Conservation (phyloP, 768 basidiomycete species). For the Pulveroboletus sp. region DNA sequence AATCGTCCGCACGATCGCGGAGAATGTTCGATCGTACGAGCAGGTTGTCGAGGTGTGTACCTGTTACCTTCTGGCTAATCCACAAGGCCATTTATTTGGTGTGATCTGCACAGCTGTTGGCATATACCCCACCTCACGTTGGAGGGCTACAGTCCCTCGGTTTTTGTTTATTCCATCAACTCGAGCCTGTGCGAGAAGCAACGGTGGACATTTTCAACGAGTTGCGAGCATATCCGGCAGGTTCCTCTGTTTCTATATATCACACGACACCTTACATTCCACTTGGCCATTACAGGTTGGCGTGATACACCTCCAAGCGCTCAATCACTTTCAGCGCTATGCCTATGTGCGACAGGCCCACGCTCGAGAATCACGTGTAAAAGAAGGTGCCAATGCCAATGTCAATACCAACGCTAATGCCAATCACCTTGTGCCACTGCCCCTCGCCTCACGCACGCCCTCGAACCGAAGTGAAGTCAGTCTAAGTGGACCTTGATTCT, state of each 20-base stretch:
- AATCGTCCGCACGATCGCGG: slow-evolving; percentile 73
- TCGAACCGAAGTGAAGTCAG: slow-evolving; percentile 48
- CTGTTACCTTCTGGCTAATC: neutral
- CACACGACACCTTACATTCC: neutral
- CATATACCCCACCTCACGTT: slow-evolving; percentile 67
- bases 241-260: slow-evolving; percentile 20
- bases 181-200: slow-evolving; percentile 68
- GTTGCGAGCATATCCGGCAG: slow-evolving; percentile 71
- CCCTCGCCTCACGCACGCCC: slow-evolving; percentile 36
- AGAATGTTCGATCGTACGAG: slow-evolving; percentile 76
- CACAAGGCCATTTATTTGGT: neutral
- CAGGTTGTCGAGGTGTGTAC: slow-evolving; percentile 79
- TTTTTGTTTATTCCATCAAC: slow-evolving; percentile 90
- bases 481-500: slow-evolving; percentile 33
- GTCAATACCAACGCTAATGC: neutral
- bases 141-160: slow-evolving; percentile 85
- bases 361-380: slow-evolving; percentile 48
- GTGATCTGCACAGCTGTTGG: slow-evolving; percentile 61
- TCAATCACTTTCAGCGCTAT: slow-evolving; percentile 89
- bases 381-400: slow-evolving; percentile 24
- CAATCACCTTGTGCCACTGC: slow-evolving; percentile 32
- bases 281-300: slow-evolving; percentile 55
- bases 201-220: slow-evolving; percentile 85
- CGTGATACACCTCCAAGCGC: slow-evolving; percentile 65
- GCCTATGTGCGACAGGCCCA: slow-evolving; percentile 84